phyloP scores from a whole-genome alignment of 2,329 filamentous ascomycete genomes.

The Paecilomyces variotii region DNA sequence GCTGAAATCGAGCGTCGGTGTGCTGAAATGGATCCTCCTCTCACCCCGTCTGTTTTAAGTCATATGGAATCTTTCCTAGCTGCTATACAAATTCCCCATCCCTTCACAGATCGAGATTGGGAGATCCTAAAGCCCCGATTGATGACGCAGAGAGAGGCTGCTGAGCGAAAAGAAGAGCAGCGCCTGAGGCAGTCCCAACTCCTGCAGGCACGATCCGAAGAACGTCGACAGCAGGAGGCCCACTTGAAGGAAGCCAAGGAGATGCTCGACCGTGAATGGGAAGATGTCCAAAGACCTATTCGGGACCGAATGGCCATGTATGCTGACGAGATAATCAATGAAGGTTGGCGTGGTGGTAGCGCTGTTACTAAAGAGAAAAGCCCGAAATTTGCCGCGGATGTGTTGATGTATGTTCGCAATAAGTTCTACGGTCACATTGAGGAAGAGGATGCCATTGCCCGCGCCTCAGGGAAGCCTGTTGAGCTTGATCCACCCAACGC shows the following conservation, averaged over 20 bases:
- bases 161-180: conserved; percentile 49
- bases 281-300: conserved; percentile 60
- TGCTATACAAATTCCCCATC: conserved; percentile 60
- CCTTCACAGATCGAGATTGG: conserved; percentile 64
- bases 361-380: conserved; percentile 57
- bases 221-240: conserved; percentile 40
- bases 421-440: conserved; percentile 57
- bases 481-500: conserved; percentile 44
- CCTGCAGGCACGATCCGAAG: conserved; percentile 40
- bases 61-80: conserved; percentile 69
- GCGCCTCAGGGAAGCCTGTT: conserved; percentile 40
- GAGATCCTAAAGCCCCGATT: conserved; percentile 59
- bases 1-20: conserved; percentile 66
- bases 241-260: conserved; percentile 49
- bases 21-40: conserved; percentile 56
- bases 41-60: conserved; percentile 53
- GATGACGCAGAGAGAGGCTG: conserved; percentile 55
- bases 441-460: conserved; percentile 44
- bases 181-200: conserved; percentile 41
- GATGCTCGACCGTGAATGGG: conserved; percentile 60
- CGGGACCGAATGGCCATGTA: conserved; percentile 57
- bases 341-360: conserved; percentile 57
- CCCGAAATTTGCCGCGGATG: conserved; percentile 62
- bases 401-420: conserved; percentile 59
- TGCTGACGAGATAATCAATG: conserved; percentile 62